Conservation (phyloP, 225 moss, liverwort and hornwort species). For the Rhytidiadelphus loreus region DNA sequence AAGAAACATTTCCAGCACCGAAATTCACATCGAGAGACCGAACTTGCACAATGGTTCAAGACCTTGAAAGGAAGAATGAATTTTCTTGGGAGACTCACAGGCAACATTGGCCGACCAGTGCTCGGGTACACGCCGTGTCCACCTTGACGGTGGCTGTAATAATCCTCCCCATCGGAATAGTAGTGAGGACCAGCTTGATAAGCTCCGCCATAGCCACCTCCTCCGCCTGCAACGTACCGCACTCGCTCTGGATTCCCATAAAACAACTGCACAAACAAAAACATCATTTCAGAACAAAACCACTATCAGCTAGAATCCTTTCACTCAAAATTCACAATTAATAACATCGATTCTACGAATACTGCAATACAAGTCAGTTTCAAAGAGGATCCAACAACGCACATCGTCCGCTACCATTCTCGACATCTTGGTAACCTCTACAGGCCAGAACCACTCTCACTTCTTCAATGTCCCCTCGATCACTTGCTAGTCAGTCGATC, state of each 20-base stretch:
- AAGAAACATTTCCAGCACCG: neutral
- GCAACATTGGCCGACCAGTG: constrained; percentile 12
- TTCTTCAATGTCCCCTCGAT: neutral
- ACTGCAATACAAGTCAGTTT: neutral
- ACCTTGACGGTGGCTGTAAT: neutral
- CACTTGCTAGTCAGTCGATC: neutral
- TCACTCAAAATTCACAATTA: too few species aligned
- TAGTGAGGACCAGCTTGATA: constrained; percentile 9
- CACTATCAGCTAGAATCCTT: neutral
- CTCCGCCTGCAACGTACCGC: constrained; percentile 5
- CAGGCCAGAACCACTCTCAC: neutral
- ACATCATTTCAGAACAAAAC: neutral
- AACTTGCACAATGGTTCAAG: neutral
- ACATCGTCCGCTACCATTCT: constrained; percentile 18
- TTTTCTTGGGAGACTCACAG: neutral
- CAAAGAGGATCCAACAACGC: neutral
- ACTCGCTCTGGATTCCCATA: constrained; percentile 31
- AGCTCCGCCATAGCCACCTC: constrained; percentile 2
- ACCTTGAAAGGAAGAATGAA: neutral
- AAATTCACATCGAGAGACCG: neutral
- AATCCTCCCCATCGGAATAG: constrained; percentile 40
- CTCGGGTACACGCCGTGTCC: neutral
- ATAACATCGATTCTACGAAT: neutral
- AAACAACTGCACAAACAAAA: constrained; percentile 15
- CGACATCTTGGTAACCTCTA: neutral